Evolutionary conservation across 2,329 filamentous ascomycete genomes (phyloP), one percentile per base, ranked within the genome.

Genomic region (Fusarium fracticaudum): DNA sequence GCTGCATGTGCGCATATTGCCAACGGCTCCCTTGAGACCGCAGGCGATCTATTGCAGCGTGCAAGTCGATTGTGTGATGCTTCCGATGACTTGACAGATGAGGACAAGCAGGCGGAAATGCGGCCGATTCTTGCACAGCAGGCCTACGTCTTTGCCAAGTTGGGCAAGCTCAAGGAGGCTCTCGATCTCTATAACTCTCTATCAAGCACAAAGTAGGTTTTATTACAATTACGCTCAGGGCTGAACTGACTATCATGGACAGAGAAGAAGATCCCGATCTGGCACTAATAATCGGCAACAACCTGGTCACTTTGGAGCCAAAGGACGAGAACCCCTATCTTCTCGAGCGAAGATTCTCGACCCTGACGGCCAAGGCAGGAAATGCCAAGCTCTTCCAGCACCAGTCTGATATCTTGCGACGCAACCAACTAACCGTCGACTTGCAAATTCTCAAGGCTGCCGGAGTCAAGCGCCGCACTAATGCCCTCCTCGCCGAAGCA

Each of bases 61-160:
- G 91, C 94, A 6, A 88, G 88, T 75, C 89, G 91, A 74, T 85
- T 96, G 26, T 96, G 94, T 79, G 90, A 93, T 79, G 89, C 89
- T 9, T 88, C 92, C 18, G 92, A 95, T 58, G 93, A 96, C 67
- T 83, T 96, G 67, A 87, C 86, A 24, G 90, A 93, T 10, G 91
- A 92, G 60, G 94, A 96, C 74, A 95, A 93, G 84, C 87, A 89
- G 80, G 87, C 89, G 1, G 94, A 97, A 82, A 83, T 95, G 72
- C 85, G 93, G 37, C 92, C 94, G 15, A 95, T 97, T 66, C 86
- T 91, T 38, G 88, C 94, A 31, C 94, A 96, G 81, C 91, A 94
- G 78, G 88, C 93, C 33, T 95, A 92, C 76, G 91, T 94, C 4
- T 87, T 93, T 65, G 88, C 89, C 5, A 90, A 88, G 73, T 81